Base-by-base conservation (phyloP, 352 stramenopile genomes). In the Phytopythium sindhum region DNA sequence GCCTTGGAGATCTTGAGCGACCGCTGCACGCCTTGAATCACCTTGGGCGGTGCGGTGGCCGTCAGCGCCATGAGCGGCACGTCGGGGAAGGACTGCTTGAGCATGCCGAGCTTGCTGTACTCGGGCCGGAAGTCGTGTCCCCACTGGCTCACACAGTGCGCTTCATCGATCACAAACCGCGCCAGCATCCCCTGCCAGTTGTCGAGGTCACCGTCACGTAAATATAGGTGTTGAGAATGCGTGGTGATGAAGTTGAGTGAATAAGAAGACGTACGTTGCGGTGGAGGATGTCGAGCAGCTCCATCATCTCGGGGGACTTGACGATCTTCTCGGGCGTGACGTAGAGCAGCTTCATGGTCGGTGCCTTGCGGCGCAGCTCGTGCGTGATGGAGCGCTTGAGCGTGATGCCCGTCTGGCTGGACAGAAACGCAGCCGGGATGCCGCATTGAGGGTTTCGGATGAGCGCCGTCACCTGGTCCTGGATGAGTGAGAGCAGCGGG, bases 251-350 rank as follows among this genome's bases (percentile, higher is more conserved):
- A n/a, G n/a, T n/a, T n/a, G n/a, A 39, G 33, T 15, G 33, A 11
- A 39, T 15, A 1, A 39, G 6, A 39, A 26, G 4, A 17, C 66
- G 41, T 55, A 85, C 77, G 24, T 85, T 83, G 19, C 54, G 45
- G 51, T 85, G 69, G 31, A 86, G 63, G 44, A 75, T 69, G 48
- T 90, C 65, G 24, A 93, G 58, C 54, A 90, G 51, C 1, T 86
- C 72, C 64, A 88, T 81, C 82, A 93, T 90, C 60, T 93, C 80
- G 6, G 56, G 63, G 21, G 80, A 91, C 65, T 88, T 90, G 47
- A 73, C 70, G 28, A 98, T 83, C 77, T 98, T 98, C 74, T 99
- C 96, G 0, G 96, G 95, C n/a, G 96, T 98, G 11, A 98, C 84
- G 70, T 98, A 97, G 23, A 98, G 81, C 65, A 99, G 72, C 47